Evolutionary conservation across 192 early-diverging fungal genomes (phyloP).

Genomic region (Backusella tuberculispora): DNA sequence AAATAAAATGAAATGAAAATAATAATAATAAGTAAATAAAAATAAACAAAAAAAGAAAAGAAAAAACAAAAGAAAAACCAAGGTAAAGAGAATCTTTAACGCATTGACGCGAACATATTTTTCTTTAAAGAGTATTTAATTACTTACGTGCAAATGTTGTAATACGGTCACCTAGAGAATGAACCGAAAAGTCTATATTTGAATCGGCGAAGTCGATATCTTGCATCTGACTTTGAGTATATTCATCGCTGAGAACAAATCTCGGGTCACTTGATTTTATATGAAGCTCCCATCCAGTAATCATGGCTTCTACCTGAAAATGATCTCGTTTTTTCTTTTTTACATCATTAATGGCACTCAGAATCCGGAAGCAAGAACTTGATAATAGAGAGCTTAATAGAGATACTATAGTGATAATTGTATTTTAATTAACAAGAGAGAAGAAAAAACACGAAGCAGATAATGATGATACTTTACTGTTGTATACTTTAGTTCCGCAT

Average conservation of each 20-base stretch:
- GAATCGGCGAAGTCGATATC: background rate
- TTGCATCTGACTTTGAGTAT: background rate
- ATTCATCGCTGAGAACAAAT: conserved; percentile 4
- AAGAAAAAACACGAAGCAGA: no score
- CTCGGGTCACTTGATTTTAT: background rate
- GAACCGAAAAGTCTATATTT: background rate
- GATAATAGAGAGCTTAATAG: conserved; percentile 15
- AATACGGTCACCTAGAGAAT: conserved; percentile 18
- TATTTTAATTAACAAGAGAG: no score
- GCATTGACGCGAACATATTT: conserved; percentile 6
- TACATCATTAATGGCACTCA: background rate
- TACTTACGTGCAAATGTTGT: conserved; percentile 15
- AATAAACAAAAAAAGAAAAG: background rate
- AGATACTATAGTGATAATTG: conserved; percentile 26
- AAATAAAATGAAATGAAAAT: no score
- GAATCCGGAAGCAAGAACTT: conserved; percentile 12
- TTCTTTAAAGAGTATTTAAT: background rate
- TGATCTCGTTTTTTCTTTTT: conserved; percentile 15
- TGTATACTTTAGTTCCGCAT: conserved; percentile 28
- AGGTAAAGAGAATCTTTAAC: background rate
- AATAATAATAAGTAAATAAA: no score
- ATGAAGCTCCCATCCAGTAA: conserved; percentile 31
- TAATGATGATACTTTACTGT: conserved; percentile 27
- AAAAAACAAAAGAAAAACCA: no score
- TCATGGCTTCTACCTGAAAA: conserved; percentile 18